These are phyloP conservation scores for Talaromyces sp. DNA, from an alignment of 2,329 filamentous ascomycete species.

Conservation along the genomic window DNA sequence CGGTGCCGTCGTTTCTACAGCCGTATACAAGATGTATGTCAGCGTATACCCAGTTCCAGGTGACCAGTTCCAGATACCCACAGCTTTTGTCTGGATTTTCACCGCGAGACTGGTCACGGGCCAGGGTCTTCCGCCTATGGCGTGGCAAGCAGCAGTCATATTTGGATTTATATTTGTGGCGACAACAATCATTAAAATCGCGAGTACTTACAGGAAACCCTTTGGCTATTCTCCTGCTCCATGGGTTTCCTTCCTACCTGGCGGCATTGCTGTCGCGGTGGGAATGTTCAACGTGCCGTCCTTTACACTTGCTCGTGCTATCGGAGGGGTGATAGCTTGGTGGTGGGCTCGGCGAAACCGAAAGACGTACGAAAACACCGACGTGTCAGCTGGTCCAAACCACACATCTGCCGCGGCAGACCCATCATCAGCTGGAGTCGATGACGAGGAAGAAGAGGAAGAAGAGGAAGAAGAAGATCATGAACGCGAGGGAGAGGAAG, in stretches of 20 bases:
- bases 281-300: constrained; percentile 98
- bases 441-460: background rate
- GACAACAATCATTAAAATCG: constrained; percentile 65
- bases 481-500: background rate
- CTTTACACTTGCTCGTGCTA: constrained; percentile 82
- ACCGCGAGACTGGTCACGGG: constrained; percentile 90
- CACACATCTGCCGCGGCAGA: background rate
- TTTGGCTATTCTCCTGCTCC: constrained; percentile 26
- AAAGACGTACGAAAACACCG: background rate
- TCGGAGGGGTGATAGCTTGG: constrained; percentile 70
- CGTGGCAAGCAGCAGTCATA: constrained; percentile 69
- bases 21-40: constrained; percentile 86
- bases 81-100: constrained; percentile 95
- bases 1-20: constrained; percentile 78
- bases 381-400: background rate
- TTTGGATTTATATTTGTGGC: constrained; percentile 69
- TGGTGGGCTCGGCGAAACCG: constrained; percentile 58
- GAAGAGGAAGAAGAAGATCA: background rate
- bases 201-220: constrained; percentile 31
- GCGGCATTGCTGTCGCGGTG: constrained; percentile 92
- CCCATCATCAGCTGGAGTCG: background rate
- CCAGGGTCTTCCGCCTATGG: constrained; percentile 77
- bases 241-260: constrained; percentile 75
- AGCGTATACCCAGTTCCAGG: constrained; percentile 84
- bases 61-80: constrained; percentile 86